Percentiles rank a stretch among this genome's conserved stretches.
Conservation (phyloP, 169 alveolate species). For the Cryptosporidium sp. region DNA sequence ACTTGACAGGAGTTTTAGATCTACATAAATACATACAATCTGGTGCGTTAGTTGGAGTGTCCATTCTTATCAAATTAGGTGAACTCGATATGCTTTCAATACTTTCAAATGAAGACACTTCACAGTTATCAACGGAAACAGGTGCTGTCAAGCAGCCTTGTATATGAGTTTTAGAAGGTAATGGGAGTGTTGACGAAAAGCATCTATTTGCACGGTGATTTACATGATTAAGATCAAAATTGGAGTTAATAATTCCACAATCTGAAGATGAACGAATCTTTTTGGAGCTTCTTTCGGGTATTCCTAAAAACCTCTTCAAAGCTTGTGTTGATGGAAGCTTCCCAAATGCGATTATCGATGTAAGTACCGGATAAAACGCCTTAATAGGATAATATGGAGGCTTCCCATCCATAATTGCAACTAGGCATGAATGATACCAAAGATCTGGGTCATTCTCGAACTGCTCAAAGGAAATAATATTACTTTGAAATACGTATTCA, state of each 20-base stretch:
- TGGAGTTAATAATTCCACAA: constrained; percentile 4
- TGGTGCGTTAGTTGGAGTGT: background rate
- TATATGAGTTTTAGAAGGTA: constrained; percentile 3
- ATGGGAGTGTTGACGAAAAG: constrained; percentile 46
- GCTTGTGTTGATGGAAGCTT: constrained; percentile 88
- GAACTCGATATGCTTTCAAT: constrained; percentile 48
- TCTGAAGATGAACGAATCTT: constrained; percentile 46
- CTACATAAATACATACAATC: constrained; percentile 28
- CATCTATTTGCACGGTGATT: constrained; percentile 19
- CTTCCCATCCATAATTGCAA: constrained; percentile 86
- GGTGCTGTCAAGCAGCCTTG: constrained; percentile 12
- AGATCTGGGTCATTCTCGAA: constrained; percentile 87
- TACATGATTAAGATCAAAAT: background rate
- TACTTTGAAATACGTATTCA: constrained; percentile 39
- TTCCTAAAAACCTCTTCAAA: constrained; percentile 81
- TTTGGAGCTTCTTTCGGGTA: constrained; percentile 8
- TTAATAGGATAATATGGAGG: constrained; percentile 92
- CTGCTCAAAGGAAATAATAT: constrained; percentile 84
- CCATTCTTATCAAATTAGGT: constrained; percentile 13
- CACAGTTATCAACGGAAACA: constrained; percentile 42
- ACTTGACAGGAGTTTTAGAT: constrained; percentile 57
- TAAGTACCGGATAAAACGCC: constrained; percentile 89
- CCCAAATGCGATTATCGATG: constrained; percentile 90
- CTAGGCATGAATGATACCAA: constrained; percentile 91
- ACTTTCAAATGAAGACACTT: constrained; percentile 50